These are phyloP conservation scores for Candida tammaniensis DNA, from an alignment of 805 yeast genomes.

Conservation along the genomic window DNA sequence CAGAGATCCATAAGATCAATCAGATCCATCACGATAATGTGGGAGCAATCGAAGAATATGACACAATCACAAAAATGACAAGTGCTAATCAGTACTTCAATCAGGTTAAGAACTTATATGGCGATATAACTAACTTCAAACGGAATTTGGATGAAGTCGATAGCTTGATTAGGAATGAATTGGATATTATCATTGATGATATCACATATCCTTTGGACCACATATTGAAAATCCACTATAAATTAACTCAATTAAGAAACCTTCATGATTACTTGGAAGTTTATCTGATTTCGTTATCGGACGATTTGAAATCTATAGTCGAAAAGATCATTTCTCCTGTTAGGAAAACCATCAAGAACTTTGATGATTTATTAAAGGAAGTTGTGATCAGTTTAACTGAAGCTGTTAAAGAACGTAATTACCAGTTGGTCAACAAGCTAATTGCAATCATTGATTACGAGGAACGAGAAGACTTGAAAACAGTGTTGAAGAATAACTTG, in stretches of 20 bases:
- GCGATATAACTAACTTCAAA: conserved; percentile 57
- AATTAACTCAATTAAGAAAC: conserved; percentile 68
- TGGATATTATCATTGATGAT: conserved; percentile 30
- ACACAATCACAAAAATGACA: conserved; percentile 64
- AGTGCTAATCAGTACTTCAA: conserved; percentile 68
- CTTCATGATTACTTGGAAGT: conserved; percentile 69
- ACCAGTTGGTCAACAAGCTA: conserved; percentile 63
- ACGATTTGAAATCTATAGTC: conserved; percentile 70
- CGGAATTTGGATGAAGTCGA: conserved; percentile 50
- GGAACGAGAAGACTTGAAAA: conserved; percentile 69
- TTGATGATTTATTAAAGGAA: conserved; percentile 61
- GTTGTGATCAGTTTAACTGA: conserved; percentile 72
- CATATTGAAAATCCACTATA: conserved; percentile 65
- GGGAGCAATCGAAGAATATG: conserved; percentile 62
- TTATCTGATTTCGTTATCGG: conserved; percentile 47
- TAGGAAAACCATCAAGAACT: conserved; percentile 48
- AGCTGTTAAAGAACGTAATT: conserved; percentile 65
- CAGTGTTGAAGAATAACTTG: conserved; percentile 28
- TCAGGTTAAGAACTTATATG: conserved; percentile 63
- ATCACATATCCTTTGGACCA: conserved; percentile 47
- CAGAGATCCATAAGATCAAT: conserved; percentile 41
- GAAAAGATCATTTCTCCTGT: conserved; percentile 52
- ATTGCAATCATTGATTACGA: conserved; percentile 80
- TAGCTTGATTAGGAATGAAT: conserved; percentile 47
- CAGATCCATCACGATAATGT: conserved; percentile 56